Evolutionary conservation across 352 stramenopile species (phyloP).

Genomic region (Globisporangium yorkense): DNA sequence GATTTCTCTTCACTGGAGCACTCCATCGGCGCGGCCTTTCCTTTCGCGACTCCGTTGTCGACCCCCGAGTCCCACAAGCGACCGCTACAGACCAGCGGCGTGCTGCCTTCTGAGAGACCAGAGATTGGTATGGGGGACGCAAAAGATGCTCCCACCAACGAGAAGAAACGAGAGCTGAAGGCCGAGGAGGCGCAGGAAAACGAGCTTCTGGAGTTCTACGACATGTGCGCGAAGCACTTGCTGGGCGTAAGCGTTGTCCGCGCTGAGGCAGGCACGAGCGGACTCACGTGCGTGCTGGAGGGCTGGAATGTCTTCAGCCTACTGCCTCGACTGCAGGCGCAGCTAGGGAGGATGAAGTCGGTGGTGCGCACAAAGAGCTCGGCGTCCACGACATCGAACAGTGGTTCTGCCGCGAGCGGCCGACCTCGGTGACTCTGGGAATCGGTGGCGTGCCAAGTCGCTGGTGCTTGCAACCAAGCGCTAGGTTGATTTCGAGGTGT

Average conservation of each 20-base stretch:
- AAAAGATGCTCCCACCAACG: constrained; percentile 1
- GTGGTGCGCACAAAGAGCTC: constrained; percentile 37
- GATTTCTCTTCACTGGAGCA: constrained; percentile 5
- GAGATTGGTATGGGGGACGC: background rate
- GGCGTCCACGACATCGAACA: constrained; percentile 12
- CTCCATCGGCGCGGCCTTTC: constrained; percentile 14
- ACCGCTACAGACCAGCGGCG: background rate
- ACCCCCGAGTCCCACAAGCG: constrained; percentile 13
- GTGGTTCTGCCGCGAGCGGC: background rate
- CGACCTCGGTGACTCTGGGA: background rate
- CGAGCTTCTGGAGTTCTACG: constrained; percentile 54
- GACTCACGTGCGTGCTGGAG: constrained; percentile 47
- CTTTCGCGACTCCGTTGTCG: constrained; percentile 16
- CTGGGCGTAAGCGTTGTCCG: constrained; percentile 42
- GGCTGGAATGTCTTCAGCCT: constrained; percentile 65
- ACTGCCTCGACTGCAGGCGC: constrained; percentile 30
- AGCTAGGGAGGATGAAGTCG: constrained; percentile 17
- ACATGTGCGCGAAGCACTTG: constrained; percentile 41
- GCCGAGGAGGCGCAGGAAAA: constrained; percentile 37
- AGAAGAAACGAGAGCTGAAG: constrained; percentile 6
- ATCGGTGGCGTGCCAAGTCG: background rate
- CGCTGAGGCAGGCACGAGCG: constrained; percentile 59
- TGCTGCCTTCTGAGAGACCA: background rate
- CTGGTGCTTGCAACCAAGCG: too few relatives aligned
- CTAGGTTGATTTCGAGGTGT: too few relatives aligned